A percentile compares a stretch with the other conserved stretches of the same genome.
Evolutionary conservation across 2,329 filamentous ascomycete species (phyloP).

Genomic region (Fusarium nematophilum): DNA sequence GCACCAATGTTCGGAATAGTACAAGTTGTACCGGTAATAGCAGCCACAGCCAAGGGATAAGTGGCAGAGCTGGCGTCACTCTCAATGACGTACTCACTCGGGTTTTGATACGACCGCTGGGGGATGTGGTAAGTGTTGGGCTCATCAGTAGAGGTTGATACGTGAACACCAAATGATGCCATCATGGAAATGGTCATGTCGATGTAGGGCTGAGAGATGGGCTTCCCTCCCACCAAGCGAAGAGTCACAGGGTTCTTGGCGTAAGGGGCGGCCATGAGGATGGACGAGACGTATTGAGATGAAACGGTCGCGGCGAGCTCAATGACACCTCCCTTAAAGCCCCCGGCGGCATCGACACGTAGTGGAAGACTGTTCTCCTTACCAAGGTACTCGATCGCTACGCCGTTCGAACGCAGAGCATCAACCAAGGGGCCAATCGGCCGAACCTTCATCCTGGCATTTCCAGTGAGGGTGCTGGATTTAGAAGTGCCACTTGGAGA

Average conservation of each 20-base stretch:
- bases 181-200: slow-evolving; percentile 99
- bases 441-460: slow-evolving; percentile 94
- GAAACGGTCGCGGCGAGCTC: slow-evolving; percentile 95
- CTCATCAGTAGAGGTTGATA: slow-evolving; percentile 80
- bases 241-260: slow-evolving; percentile 94
- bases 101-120: slow-evolving; percentile 84
- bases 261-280: slow-evolving; percentile 96
- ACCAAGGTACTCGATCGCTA: slow-evolving; percentile 87
- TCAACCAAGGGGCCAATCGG: slow-evolving; percentile 95
- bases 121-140: slow-evolving; percentile 95
- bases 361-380: slow-evolving; percentile 86
- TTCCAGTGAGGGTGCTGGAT: slow-evolving; percentile 88
- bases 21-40: slow-evolving; percentile 94
- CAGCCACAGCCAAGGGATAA: slow-evolving; percentile 92
- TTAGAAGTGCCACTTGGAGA: slow-evolving; percentile 67
- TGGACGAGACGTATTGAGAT: slow-evolving; percentile 98
- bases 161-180: slow-evolving; percentile 86
- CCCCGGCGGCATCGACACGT: slow-evolving; percentile 82
- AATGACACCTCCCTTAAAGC: slow-evolving; percentile 87
- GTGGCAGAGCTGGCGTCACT: slow-evolving; percentile 98
- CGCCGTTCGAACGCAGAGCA: slow-evolving; percentile 86
- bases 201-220: slow-evolving; percentile 96
- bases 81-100: slow-evolving; percentile 87
- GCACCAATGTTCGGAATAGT: slow-evolving; percentile 97
- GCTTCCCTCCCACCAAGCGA: slow-evolving; percentile 92